Conservation (phyloP, 2,329 filamentous ascomycete genomes). For the Claviceps pusilla region DNA sequence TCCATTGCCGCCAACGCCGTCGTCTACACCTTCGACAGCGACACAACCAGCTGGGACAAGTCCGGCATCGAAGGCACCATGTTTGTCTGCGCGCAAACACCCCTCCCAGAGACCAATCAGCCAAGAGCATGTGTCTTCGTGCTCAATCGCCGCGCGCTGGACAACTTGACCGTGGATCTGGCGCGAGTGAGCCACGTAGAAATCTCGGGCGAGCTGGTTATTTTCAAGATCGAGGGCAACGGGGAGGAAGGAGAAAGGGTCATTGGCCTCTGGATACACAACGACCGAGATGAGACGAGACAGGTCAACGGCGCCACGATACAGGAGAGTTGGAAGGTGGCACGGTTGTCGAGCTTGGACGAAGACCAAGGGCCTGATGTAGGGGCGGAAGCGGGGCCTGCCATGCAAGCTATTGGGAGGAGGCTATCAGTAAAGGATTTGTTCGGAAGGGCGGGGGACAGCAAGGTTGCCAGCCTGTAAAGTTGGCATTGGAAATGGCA, state of each 20-base stretch:
- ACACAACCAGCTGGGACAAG: slow-evolving; percentile 65
- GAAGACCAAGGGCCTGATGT: slow-evolving; percentile 14
- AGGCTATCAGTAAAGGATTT: slow-evolving; percentile 31
- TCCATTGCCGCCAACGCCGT: slow-evolving; percentile 75
- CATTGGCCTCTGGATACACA: slow-evolving; percentile 41
- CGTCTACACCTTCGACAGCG: slow-evolving; percentile 62
- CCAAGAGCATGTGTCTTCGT: slow-evolving; percentile 49
- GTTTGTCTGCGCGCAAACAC: slow-evolving; percentile 61
- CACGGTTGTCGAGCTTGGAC: slow-evolving; percentile 15
- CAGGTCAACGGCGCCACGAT: slow-evolving; percentile 27
- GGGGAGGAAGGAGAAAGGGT: slow-evolving; percentile 25
- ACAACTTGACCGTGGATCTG: slow-evolving; percentile 57
- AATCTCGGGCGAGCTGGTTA: slow-evolving; percentile 39
- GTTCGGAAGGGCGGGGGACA: slow-evolving; percentile 23
- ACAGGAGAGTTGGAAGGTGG: slow-evolving; percentile 27
- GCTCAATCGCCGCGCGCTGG: slow-evolving; percentile 54
- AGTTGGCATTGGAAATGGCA: neutral
- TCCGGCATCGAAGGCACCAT: slow-evolving; percentile 71
- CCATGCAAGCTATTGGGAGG: slow-evolving; percentile 29
- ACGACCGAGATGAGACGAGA: slow-evolving; percentile 30
- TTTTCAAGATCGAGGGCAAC: slow-evolving; percentile 27
- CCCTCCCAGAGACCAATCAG: slow-evolving; percentile 20
- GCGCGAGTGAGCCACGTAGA: slow-evolving; percentile 48
- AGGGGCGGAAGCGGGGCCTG: slow-evolving; percentile 23
- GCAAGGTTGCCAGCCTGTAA: slow-evolving; percentile 7